Evolutionary conservation across 495 filamentous ascomycete species (phyloP).

Genomic region (Aspergillus bridgeri): DNA sequence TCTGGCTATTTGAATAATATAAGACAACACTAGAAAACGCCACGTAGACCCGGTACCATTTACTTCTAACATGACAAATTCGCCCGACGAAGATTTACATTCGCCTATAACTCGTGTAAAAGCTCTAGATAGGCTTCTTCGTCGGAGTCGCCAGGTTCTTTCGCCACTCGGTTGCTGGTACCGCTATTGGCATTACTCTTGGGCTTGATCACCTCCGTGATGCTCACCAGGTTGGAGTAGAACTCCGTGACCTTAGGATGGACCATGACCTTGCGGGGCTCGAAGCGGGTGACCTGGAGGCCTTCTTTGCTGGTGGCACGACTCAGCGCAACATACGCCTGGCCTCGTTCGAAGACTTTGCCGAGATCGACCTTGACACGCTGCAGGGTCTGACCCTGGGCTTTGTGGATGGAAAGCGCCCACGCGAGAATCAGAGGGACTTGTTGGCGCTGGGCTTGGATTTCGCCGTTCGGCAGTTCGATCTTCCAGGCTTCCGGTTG

Average conservation of each 20-base stretch:
- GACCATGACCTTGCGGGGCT: constrained; percentile 89
- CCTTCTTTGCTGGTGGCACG: constrained; percentile 85
- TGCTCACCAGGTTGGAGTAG: constrained; percentile 71
- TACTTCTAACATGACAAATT: too few species aligned
- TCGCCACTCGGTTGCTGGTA: neutral
- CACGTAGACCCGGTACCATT: neutral
- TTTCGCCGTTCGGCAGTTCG: constrained; percentile 90
- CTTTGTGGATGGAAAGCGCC: constrained; percentile 97
- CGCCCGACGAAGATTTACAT: too few species aligned
- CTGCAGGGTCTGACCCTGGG: constrained; percentile 93
- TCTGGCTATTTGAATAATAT: neutral
- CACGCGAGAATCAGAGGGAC: constrained; percentile 84
- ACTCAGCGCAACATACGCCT: constrained; percentile 55
- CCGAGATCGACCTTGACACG: constrained; percentile 93
- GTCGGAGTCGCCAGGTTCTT: neutral
- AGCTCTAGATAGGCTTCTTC: constrained; percentile 9
- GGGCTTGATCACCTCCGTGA: constrained; percentile 34
- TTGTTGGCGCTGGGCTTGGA: constrained; percentile 71
- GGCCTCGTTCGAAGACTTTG: constrained; percentile 91
- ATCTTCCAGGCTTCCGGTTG: constrained; percentile 91
- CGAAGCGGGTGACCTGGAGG: constrained; percentile 84
- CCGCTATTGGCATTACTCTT: constrained; percentile 9
- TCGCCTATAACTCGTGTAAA: neutral
- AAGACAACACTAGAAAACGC: neutral
- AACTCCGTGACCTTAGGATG: constrained; percentile 83